phyloP scores from a whole-genome alignment of 768 basidiomycete genomes.

The Boletellus ananiceps region DNA sequence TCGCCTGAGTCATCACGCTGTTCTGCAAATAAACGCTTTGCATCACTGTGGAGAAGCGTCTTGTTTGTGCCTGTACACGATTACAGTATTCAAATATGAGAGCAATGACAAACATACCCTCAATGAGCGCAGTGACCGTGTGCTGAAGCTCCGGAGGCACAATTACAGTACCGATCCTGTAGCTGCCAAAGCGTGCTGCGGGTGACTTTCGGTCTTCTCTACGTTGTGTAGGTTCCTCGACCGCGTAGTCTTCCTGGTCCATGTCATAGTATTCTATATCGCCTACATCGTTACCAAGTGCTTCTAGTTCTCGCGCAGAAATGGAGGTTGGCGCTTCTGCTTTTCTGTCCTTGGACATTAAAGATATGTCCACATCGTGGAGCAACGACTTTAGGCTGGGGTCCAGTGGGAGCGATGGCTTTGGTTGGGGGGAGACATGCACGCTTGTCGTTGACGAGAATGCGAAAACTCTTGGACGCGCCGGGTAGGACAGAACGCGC shows the following conservation, averaged over 20 bases:
- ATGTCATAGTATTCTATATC: constrained; percentile 31
- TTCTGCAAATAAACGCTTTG: constrained; percentile 61
- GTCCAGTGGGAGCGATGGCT: constrained; percentile 60
- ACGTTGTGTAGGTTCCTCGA: constrained; percentile 22
- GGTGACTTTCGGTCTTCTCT: constrained; percentile 61
- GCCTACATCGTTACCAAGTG: constrained; percentile 37
- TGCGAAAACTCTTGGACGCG: constrained; percentile 18
- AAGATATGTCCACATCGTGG: constrained; percentile 63
- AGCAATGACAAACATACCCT: constrained; percentile 39
- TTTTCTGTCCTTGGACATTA: constrained; percentile 36
- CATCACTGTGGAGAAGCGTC: constrained; percentile 60
- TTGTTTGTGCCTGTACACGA: constrained; percentile 54
- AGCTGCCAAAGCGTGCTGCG: constrained; percentile 77
- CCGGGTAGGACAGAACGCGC: constrained; percentile 21
- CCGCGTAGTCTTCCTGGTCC: constrained; percentile 29
- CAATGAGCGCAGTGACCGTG: constrained; percentile 62
- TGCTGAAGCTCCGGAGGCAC: constrained; percentile 69
- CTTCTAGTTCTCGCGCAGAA: constrained; percentile 52
- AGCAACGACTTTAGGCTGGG: constrained; percentile 59
- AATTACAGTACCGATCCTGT: constrained; percentile 63
- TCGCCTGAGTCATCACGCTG: constrained; percentile 24
- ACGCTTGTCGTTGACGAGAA: constrained; percentile 32
- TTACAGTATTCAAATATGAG: constrained; percentile 7
- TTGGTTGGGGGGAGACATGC: constrained; percentile 40
- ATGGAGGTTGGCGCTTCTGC: constrained; percentile 19